Conservation (phyloP, 495 filamentous ascomycete genomes). For the Aspergillus affinis region DNA sequence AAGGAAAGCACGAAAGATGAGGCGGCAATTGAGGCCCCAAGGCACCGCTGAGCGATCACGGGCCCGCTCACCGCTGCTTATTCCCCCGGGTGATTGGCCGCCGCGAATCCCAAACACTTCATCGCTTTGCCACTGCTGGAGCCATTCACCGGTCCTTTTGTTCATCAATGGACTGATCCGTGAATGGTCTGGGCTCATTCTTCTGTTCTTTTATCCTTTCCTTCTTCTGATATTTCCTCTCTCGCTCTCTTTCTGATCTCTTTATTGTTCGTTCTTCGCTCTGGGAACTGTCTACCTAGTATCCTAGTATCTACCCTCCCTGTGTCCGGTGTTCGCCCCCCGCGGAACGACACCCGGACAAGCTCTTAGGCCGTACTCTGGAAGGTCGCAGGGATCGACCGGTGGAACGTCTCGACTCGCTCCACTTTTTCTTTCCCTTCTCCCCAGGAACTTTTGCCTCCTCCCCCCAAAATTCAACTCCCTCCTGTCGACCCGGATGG, state of each 20-base stretch:
- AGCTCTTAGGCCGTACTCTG: too few species aligned
- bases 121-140: neutral
- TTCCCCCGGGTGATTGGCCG: conserved; percentile 15
- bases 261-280: too few species aligned
- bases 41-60: conserved; percentile 16
- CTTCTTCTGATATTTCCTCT: too few species aligned
- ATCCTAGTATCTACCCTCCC: too few species aligned
- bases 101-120: neutral
- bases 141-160: too few species aligned
- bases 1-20: conserved; percentile 20
- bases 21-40: conserved; percentile 18
- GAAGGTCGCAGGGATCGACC: conserved; percentile 20
- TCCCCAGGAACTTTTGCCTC: conserved; percentile 11
- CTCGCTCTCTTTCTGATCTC: too few species aligned
- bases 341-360: too few species aligned
- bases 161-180: too few species aligned
- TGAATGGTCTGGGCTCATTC: too few species aligned
- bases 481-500: conserved; percentile 6
- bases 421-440: conserved; percentile 6
- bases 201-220: neutral
- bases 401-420: conserved; percentile 14
- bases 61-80: conserved; percentile 5
- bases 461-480: neutral
- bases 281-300: too few species aligned
- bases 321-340: too few species aligned